Evolutionary conservation across 1,284 basidiomycete genomes (phyloP).

Genomic region (Fomitopsis palustris): DNA sequence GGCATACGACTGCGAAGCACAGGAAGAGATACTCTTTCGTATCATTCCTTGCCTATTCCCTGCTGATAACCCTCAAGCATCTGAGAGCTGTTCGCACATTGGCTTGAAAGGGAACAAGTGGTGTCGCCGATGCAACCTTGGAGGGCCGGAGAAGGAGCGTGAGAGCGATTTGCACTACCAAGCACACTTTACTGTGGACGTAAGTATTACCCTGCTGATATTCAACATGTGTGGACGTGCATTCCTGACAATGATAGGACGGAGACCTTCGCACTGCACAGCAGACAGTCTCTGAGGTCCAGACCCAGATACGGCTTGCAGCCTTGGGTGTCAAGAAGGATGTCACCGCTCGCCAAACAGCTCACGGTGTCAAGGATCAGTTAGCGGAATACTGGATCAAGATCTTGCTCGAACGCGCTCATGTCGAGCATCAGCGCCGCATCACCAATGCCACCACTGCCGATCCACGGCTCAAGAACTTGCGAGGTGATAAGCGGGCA

Average conservation of each 20-base stretch:
- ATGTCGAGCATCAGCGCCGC: slow-evolving; percentile 12
- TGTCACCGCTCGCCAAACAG: slow-evolving; percentile 14
- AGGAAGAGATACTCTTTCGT: slow-evolving; percentile 23
- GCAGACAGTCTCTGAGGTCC: not conserved
- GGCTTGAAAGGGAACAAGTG: slow-evolving; percentile 20
- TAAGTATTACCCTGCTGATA: not conserved
- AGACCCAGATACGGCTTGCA: slow-evolving; percentile 11
- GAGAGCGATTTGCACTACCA: slow-evolving; percentile 27
- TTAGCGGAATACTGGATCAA: slow-evolving; percentile 32
- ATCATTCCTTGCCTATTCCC: slow-evolving; percentile 22
- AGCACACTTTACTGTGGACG: slow-evolving; percentile 21
- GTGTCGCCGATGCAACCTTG: slow-evolving; percentile 8
- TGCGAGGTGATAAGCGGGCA: slow-evolving; percentile 11
- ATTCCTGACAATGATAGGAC: not conserved
- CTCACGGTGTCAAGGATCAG: slow-evolving; percentile 35
- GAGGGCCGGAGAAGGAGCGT: slow-evolving; percentile 19
- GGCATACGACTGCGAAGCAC: slow-evolving; percentile 23
- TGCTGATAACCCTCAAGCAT: slow-evolving; percentile 34
- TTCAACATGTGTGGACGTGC: not conserved
- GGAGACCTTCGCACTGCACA: slow-evolving; percentile 9
- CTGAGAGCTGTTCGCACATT: slow-evolving; percentile 24
- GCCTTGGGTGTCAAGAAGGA: slow-evolving; percentile 10
- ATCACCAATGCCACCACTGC: slow-evolving; percentile 1
- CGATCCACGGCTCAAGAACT: slow-evolving; percentile 5
- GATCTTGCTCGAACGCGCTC: slow-evolving; percentile 19